A percentile compares a stretch with the other conserved stretches of the same genome.
These are phyloP conservation scores for Apiotrichum sp. DNA, from an alignment of 1,284 basidiomycete species.

Conservation along the genomic window DNA sequence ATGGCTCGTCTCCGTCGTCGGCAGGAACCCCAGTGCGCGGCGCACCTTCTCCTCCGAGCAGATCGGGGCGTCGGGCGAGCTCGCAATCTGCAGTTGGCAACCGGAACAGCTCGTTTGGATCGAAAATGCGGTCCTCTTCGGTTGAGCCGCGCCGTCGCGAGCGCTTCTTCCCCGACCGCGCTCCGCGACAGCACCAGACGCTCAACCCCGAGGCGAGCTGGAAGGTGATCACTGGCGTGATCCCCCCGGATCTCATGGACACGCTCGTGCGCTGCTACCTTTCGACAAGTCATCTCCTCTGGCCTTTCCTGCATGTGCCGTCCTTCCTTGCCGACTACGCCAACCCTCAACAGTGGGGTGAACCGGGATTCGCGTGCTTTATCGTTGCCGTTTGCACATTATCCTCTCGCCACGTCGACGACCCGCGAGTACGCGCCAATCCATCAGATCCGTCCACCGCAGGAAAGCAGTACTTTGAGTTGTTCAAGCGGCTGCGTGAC, in stretches of 20 bases:
- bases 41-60: constrained; percentile 7
- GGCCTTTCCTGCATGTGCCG: constrained; percentile 84
- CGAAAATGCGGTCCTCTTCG: constrained; percentile 18
- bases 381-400: constrained; percentile 83
- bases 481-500: constrained; percentile 73
- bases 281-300: constrained; percentile 82
- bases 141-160: constrained; percentile 25
- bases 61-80: constrained; percentile 14
- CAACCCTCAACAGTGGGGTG: constrained; percentile 84
- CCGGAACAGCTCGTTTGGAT: constrained; percentile 5
- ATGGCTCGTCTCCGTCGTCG: constrained; percentile 18
- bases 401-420: constrained; percentile 81
- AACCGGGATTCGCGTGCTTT: constrained; percentile 83
- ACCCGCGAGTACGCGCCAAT: constrained; percentile 73
- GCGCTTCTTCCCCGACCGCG: constrained; percentile 58
- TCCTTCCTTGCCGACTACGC: constrained; percentile 82
- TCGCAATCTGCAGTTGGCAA: constrained; percentile 11
- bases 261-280: constrained; percentile 55
- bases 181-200: constrained; percentile 59
- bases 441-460: constrained; percentile 72
- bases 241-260: constrained; percentile 83
- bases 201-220: constrained; percentile 65
- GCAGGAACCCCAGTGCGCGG: constrained; percentile 3
- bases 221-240: constrained; percentile 71
- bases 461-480: constrained; percentile 83